A percentile compares a stretch with the other conserved stretches of the same genome.
These are phyloP conservation scores for Boletus hoseneyae DNA, from an alignment of 1,284 basidiomycete genomes.

Conservation along the genomic window DNA sequence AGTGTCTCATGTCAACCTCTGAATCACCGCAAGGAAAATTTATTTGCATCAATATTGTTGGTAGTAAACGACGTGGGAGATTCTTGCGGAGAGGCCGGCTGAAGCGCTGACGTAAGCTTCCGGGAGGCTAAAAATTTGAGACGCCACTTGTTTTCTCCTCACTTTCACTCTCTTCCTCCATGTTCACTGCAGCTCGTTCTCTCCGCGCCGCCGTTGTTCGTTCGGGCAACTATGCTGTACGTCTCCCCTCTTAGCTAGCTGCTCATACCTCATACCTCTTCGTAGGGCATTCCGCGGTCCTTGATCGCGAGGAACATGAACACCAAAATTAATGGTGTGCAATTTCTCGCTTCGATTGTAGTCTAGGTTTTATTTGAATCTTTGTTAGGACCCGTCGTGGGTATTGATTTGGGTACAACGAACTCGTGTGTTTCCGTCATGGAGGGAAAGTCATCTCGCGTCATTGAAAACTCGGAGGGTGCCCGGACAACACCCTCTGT, in stretches of 20 bases:
- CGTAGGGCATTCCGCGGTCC: constrained; percentile 62
- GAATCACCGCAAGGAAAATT: too few relatives aligned
- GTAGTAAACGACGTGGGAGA: constrained; percentile 6
- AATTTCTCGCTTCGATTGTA: neutral
- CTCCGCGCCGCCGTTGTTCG: constrained; percentile 55
- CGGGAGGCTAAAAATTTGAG: constrained; percentile 40
- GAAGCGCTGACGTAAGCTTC: constrained; percentile 38
- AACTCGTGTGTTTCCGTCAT: constrained; percentile 95
- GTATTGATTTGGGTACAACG: constrained; percentile 84
- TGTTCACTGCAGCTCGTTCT: constrained; percentile 64
- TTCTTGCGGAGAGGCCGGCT: constrained; percentile 11
- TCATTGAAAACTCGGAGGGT: constrained; percentile 98
- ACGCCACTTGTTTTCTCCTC: constrained; percentile 30
- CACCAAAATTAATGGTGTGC: constrained; percentile 72
- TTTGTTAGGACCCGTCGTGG: constrained; percentile 67
- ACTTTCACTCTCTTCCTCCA: constrained; percentile 44
- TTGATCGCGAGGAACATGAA: constrained; percentile 80
- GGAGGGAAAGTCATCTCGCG: constrained; percentile 93
- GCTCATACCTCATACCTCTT: constrained; percentile 5
- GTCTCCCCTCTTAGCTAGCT: constrained; percentile 23
- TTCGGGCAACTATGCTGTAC: constrained; percentile 63
- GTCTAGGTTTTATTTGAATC: neutral
- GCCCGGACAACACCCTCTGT: constrained; percentile 97
- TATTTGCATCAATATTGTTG: too few relatives aligned
- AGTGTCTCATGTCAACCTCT: too few relatives aligned